Base-by-base conservation (phyloP, 495 filamentous ascomycete genomes). In the Trypethelium eluteriae region DNA sequence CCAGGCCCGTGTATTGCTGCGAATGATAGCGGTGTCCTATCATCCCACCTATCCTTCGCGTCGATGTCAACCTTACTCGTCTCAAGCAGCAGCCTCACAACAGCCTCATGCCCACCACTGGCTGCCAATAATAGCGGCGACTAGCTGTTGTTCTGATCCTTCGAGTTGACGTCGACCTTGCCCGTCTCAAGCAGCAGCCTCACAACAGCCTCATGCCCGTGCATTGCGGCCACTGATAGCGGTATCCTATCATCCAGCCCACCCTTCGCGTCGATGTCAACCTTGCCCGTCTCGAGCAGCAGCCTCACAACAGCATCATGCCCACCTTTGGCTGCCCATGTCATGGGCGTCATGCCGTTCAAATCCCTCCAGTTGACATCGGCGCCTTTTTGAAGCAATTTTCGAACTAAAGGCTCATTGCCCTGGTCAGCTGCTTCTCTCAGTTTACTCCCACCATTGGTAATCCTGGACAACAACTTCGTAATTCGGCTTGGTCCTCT, bases 51-150 rank as follows among this genome's bases (percentile, higher is more conserved):
- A 38, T 38, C 38, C 38, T 41, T 10, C 7, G 38, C 7, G 38
- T 64, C 38, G 9, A 41, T 38, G 25, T 64, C 62, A 64, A 70
- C 69, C 39, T 44, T 44, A 12, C 16, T n/a, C 16, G n/a, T 59
- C n/a, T 59, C 16, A n/a, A 59, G 53, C 16, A 59, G 53, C 53
- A 59, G 53, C 16, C 34, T 59, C 18, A 59, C 53, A 25, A 59
- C 53, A 9, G 34, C 53, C 53, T 59, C 34, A n/a, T 59, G 53
- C 53, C 53, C 53, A n/a, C 34, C 34, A 5, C 53, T 5, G 5
- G 53, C 53, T 36, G 53, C 53, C 53, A 5, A 4, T n/a, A 59
- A 59, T 59, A 59, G 53, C 53, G 53, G 53, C 18, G 18, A 6
- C 53, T 49, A 10, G n/a, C 53, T 36, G 34, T n/a, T 9, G 34